These are phyloP conservation scores for Lepidium campestre DNA, from an alignment of 441 rosid species.

Conservation along the genomic window DNA sequence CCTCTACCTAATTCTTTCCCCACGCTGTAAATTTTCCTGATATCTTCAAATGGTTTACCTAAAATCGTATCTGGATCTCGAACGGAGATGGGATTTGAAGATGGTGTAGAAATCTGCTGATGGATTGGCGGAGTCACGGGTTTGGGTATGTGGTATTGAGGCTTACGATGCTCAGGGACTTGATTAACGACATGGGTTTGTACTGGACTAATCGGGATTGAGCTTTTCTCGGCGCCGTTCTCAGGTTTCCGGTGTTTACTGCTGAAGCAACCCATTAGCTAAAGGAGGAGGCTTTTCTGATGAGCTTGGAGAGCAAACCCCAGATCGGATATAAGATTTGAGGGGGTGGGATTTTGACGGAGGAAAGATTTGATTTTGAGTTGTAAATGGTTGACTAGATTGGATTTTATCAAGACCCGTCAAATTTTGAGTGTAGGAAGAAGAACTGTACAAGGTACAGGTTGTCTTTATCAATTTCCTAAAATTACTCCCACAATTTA, in stretches of 20 bases:
- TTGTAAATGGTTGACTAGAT: too few relatives aligned
- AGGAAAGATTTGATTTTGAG: too few relatives aligned
- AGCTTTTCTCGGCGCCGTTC: conserved; percentile 18
- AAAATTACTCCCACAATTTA: too few relatives aligned
- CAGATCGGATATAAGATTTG: neutral
- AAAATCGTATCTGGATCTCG: conserved; percentile 16
- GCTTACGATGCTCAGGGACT: conserved; percentile 14
- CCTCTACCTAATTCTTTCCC: conserved; percentile 11
- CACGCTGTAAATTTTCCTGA: neutral
- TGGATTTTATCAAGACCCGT: too few relatives aligned
- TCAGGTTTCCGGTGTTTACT: conserved; percentile 10
- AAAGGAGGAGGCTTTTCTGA: neutral
- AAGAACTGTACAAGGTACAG: too few relatives aligned
- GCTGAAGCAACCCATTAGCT: conserved; percentile 1
- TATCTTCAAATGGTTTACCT: conserved; percentile 9
- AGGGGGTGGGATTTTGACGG: too few relatives aligned
- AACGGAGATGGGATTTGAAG: conserved; percentile 14
- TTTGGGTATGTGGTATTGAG: conserved; percentile 19
- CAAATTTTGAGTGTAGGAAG: too few relatives aligned
- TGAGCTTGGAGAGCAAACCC: neutral
- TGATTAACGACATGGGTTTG: conserved; percentile 22
- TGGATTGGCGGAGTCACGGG: conserved; percentile 16
- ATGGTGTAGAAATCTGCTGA: conserved; percentile 15
- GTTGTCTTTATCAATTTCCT: too few relatives aligned
- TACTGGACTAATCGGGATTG: conserved; percentile 18